These are phyloP conservation scores for Cajanus cajan DNA, from an alignment of 306 rosid species.

Conservation along the genomic window DNA sequence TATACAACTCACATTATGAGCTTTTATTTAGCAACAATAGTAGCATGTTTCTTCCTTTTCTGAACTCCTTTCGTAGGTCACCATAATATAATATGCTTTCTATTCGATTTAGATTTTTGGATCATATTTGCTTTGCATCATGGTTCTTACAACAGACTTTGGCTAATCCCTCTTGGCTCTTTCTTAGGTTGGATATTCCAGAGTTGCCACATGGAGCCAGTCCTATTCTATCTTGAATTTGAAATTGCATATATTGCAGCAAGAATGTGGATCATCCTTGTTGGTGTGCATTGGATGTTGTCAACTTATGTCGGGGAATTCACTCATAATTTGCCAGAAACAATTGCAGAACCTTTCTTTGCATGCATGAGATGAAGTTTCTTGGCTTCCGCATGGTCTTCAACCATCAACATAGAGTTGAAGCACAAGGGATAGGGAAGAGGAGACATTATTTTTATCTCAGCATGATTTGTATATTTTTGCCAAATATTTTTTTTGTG, in stretches of 20 bases:
- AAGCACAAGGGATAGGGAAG: neutral
- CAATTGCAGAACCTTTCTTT: neutral
- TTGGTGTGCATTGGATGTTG: neutral
- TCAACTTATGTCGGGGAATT: neutral
- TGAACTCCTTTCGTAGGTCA: neutral
- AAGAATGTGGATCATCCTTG: constrained; percentile 18
- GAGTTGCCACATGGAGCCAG: constrained; percentile 44
- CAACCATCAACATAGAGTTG: neutral
- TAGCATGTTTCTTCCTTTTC: neutral
- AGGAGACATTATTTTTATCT: neutral
- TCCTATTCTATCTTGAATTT: constrained; percentile 49
- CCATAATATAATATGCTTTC: neutral
- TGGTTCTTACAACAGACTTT: neutral
- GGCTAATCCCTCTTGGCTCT: neutral
- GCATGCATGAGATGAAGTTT: neutral
- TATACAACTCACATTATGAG: neutral
- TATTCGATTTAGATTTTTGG: neutral
- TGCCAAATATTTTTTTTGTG: neutral
- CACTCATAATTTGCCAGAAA: neutral
- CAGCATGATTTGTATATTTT: neutral
- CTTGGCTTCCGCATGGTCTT: neutral
- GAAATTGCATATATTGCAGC: constrained; percentile 9
- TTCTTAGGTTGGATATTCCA: constrained; percentile 57
- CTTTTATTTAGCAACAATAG: neutral
- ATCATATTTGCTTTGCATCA: neutral